A percentile compares a stretch with the other conserved stretches of the same genome.
Evolutionary conservation across 2,329 filamentous ascomycete genomes (phyloP).

Genomic region (Penicillium sp.): DNA sequence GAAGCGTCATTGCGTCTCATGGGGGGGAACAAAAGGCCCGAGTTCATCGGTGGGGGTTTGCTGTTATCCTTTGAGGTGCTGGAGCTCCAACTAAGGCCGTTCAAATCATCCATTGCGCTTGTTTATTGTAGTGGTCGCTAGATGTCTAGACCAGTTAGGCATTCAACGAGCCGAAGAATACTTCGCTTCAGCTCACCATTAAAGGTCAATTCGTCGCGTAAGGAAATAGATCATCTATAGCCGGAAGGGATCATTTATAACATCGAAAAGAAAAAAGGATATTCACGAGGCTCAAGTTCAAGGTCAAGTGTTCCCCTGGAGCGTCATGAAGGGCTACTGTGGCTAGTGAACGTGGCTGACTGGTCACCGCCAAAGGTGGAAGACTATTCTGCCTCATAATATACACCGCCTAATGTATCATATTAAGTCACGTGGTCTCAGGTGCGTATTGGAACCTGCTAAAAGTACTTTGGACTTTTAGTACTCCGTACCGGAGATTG

Average conservation of each 20-base stretch:
- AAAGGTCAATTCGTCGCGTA: constrained; percentile 11
- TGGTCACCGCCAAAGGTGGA: background rate
- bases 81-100: constrained; percentile 51
- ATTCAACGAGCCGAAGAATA: background rate
- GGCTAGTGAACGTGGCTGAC: constrained; percentile 5
- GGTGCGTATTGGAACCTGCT: background rate
- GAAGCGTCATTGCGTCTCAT: constrained; percentile 46
- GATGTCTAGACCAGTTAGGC: constrained; percentile 27
- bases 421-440: background rate
- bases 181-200: constrained; percentile 25
- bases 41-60: constrained; percentile 45
- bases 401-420: background rate
- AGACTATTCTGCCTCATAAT: background rate
- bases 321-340: constrained; percentile 5
- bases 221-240: constrained; percentile 7
- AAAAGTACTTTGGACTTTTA: background rate
- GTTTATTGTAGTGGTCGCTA: constrained; percentile 15
- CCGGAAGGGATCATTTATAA: background rate
- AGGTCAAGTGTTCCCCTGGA: constrained; percentile 8
- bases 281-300: background rate
- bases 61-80: constrained; percentile 36
- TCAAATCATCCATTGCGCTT: constrained; percentile 52
- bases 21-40: constrained; percentile 40
- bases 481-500: no score
- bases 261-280: background rate